These are phyloP conservation scores for Aspergillus floridensis DNA, from an alignment of 2,329 filamentous ascomycete genomes.

Conservation along the genomic window DNA sequence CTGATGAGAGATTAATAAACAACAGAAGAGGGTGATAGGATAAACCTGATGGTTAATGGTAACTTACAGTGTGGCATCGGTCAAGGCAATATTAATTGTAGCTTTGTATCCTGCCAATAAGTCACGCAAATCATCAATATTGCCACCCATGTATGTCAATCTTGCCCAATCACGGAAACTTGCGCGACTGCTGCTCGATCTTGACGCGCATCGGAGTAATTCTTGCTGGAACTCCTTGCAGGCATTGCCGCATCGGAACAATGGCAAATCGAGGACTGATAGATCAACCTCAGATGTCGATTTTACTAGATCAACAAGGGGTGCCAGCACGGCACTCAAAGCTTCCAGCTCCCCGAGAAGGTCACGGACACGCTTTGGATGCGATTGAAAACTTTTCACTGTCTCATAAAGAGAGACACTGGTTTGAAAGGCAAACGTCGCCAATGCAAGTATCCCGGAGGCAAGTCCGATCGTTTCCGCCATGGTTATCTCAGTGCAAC, in stretches of 20 bases:
- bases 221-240: constrained; percentile 45
- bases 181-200: constrained; percentile 33
- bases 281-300: constrained; percentile 26
- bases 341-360: constrained; percentile 42
- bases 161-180: constrained; percentile 50
- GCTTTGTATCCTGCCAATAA: constrained; percentile 44
- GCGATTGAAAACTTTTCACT: constrained; percentile 38
- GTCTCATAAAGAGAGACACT: constrained; percentile 39
- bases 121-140: constrained; percentile 43
- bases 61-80: constrained; percentile 42
- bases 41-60: not conserved
- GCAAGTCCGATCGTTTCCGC: constrained; percentile 40
- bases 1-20: constrained; percentile 23
- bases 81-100: constrained; percentile 44
- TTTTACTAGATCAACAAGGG: constrained; percentile 33
- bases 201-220: constrained; percentile 35
- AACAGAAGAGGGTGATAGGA: constrained; percentile 8
- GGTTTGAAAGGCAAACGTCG: constrained; percentile 41
- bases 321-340: constrained; percentile 37
- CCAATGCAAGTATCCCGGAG: constrained; percentile 39
- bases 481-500: constrained; percentile 23
- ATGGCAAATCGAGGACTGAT: constrained; percentile 36
- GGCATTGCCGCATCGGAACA: constrained; percentile 43
- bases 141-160: constrained; percentile 46
- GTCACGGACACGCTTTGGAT: constrained; percentile 41